Evolutionary conservation across 306 rosid species (phyloP), one percentile per base, ranked within the genome.

Genomic region (Casuarina cunninghamiana): DNA sequence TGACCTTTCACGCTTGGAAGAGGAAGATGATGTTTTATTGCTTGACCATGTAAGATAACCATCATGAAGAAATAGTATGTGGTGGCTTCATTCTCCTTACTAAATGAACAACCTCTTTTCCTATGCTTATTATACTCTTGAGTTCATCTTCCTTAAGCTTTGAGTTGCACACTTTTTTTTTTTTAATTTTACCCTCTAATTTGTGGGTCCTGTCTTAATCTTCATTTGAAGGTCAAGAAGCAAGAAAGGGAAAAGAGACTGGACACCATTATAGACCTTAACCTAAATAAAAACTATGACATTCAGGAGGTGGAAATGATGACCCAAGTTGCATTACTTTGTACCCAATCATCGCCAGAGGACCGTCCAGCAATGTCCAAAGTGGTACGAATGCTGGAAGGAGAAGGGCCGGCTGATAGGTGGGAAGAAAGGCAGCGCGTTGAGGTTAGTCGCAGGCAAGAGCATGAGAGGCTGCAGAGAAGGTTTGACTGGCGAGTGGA

Each of bases 381-480:
- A 85, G 98, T 96, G 46, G 99, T 96, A 41, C 88, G 98, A 78
- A 96, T 93, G 99, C 87, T 96, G 16, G 99, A 96, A 84, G 99
- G 98, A 50, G 99, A 96, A 83, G 99, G 99, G 35, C 93, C 93
- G 63, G 99, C 99, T 12, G 97, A 96, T 89, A 82, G 98, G 83
- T 96, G 99, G 99, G 98, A 96, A 78, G 98, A 93, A 75, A 93
- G 99, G 99, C 99, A 93, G 83, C 88, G 81, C 53, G 91, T 91
- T 62, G 99, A 96, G 84, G 97, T 96, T 72, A 87, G 79, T 65
- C 89, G 99, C 35, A 87, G 98, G 84, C 90, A 93, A 81, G 98
- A 96, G 80, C 88, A 90, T 2, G 98, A 96, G 68, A 88, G 98
- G 77, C 73, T 93, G 39, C 98, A 96, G 73, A 82, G 99, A 90